Percentiles rank a stretch among this genome's conserved stretches.
Conservation (phyloP, 2,329 filamentous ascomycete species). For the Colletotrichum sp. region DNA sequence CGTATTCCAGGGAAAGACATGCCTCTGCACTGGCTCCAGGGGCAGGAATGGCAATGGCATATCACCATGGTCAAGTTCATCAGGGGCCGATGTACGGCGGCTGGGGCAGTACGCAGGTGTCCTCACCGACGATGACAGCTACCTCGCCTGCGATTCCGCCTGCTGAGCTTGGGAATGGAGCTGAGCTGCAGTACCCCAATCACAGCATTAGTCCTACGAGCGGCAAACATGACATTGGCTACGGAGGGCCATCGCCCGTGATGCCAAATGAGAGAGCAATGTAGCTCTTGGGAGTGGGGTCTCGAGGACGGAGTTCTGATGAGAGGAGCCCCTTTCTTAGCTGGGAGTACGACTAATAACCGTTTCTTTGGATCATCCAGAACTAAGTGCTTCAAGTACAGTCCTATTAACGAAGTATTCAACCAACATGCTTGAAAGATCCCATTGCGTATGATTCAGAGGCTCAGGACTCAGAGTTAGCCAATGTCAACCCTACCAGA, state of each 20-base stretch:
- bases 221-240: neutral
- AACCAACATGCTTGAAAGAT: too few species aligned
- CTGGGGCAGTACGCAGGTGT: neutral
- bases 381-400: too few species aligned
- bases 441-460: too few species aligned
- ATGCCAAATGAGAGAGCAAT: fast-evolving
- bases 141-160: neutral
- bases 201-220: neutral
- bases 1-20: neutral
- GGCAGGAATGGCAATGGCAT: neutral
- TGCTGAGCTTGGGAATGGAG: neutral
- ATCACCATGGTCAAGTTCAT: neutral
- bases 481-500: too few species aligned
- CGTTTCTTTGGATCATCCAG: too few species aligned
- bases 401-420: too few species aligned
- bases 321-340: too few species aligned
- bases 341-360: too few species aligned
- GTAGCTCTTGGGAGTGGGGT: fast-evolving
- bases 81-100: neutral
- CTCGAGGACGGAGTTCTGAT: neutral
- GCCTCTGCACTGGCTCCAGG: neutral
- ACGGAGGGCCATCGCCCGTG: neutral
- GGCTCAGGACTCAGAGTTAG: too few species aligned
- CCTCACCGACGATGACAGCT: neutral
- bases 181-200: neutral